Evolutionary conservation across 2,329 filamentous ascomycete species (phyloP), one percentile per base, ranked within the genome.

Genomic region (Colletotrichum echinochloae): DNA sequence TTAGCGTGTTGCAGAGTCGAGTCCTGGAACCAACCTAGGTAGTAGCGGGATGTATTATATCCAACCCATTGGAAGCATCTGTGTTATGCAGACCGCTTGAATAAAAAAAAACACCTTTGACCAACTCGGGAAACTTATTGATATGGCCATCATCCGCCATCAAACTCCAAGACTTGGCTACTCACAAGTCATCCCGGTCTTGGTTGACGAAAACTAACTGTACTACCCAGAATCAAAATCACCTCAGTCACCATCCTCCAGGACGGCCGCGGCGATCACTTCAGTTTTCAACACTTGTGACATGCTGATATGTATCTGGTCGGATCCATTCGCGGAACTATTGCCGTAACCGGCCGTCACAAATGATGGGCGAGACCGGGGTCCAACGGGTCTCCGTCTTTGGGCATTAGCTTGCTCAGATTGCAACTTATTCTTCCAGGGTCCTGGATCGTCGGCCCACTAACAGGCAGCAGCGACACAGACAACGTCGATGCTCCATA

Each of bases 271-370:
- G 20, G 9, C 51, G 30, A 35, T 39, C 20, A 55, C 33, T 26
- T 16, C 33, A 2, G 2, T 39, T 26, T 37, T 39, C n/a, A 35
- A 35, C 20, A 12, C 41, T 16, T 14, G 12, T 14, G 16, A 3
- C 23, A 20, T 41, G 2, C 44, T n/a, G 30, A 28, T 5, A 14
- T 30, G 5, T 28, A 48, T 28, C 55, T 56, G 55, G 62, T 49
- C 26, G 7, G 6, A 26, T 63, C 62, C 16, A 56, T 66, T 66
- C 44, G 57, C 67, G 67, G 64, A 61, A 67, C 52, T 62, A 67
- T 70, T 62, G 37, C 67, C 67, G 37, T 33, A 54, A 26, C 48
- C 5, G 30, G 57, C 12, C 46, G 62, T 18, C 28, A 41, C 51
- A 41, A 28, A 54, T 49, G 51, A 44, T 30, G 39, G 35, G 44